phyloP scores from a whole-genome alignment of 2,329 filamentous ascomycete genomes.

The Aspergillus terreus region DNA sequence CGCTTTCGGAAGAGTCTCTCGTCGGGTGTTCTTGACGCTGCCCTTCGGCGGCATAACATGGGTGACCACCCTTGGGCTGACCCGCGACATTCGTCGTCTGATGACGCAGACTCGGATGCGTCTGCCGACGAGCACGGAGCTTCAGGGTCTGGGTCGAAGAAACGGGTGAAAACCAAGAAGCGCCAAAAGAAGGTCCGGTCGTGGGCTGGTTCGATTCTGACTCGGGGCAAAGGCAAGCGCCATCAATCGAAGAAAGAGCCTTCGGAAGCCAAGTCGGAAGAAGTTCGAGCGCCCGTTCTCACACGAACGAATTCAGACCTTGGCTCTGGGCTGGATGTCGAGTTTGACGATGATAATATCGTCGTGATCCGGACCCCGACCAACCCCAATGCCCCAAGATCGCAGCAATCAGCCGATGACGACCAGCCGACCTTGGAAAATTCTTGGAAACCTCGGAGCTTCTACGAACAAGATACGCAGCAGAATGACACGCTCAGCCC shows the following conservation, averaged over 20 bases:
- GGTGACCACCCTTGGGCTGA: slow-evolving; percentile 22
- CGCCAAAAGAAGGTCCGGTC: slow-evolving; percentile 72
- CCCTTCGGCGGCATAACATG: slow-evolving; percentile 16
- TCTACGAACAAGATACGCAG: slow-evolving; percentile 40
- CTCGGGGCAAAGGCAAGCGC: slow-evolving; percentile 45
- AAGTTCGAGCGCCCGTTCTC: slow-evolving; percentile 41
- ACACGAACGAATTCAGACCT: slow-evolving; percentile 40
- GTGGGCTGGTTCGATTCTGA: slow-evolving; percentile 52
- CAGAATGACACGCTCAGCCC: slow-evolving; percentile 67
- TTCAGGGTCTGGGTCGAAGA: slow-evolving; percentile 26
- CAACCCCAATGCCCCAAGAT: slow-evolving; percentile 30
- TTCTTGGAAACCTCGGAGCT: slow-evolving; percentile 43
- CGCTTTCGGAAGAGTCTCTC: slow-evolving; percentile 30
- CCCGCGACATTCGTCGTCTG: slow-evolving; percentile 25
- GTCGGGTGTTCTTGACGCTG: slow-evolving; percentile 24
- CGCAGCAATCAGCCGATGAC: slow-evolving; percentile 15
- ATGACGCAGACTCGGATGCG: slow-evolving; percentile 26
- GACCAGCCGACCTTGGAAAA: slow-evolving; percentile 27
- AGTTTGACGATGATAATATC: slow-evolving; percentile 49
- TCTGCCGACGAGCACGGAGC: slow-evolving; percentile 22
- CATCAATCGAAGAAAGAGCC: slow-evolving; percentile 41
- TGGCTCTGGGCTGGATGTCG: slow-evolving; percentile 41
- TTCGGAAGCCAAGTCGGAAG: slow-evolving; percentile 33
- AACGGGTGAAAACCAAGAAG: slow-evolving; percentile 40
- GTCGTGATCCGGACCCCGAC: slow-evolving; percentile 45